Base-by-base conservation (phyloP, 192 early-diverging fungal genomes). In the Oehlia diaphana region DNA sequence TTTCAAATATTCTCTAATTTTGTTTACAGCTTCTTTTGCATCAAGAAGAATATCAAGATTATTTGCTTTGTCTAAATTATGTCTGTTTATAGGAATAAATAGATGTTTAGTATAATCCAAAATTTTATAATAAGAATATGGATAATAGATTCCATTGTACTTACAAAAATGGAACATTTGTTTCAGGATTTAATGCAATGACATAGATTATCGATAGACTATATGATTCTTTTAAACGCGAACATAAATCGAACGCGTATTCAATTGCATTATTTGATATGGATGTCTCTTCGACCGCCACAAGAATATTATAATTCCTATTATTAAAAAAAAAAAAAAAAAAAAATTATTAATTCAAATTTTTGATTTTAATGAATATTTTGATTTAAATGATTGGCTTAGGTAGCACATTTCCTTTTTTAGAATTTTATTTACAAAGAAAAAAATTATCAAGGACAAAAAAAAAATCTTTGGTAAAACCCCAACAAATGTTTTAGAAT, bases 31-130 rank as follows among this genome's bases (percentile, higher is more conserved):
- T 62, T 79, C 67, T 70, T 79, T 62, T 67, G 77, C 77, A 19
- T 79, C 77, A 19, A 71, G 14, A 49, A 70, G 49, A 39, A 79
- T 79, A 71, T 79, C 77, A 70, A 79, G 39, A 58, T 79, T 79
- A 58, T 71, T 79, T n/a, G 77, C 77, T 70, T 49, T 65, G 21
- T 79, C 77, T 9, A 79, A 42, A 79, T 71, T 79, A 70, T 53
- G 42, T 26, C 77, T 79, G 9, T 58, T 37, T n/a, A 37, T 33
- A 37, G 53, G 42, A 50, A 35, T 47, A 62, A 26, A 19, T 21
- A 72, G 19, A 61, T 19, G 26, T 7, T 74, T 13, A 58, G 23
- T 12, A 42, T 42, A 42, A 42, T 42, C 39, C 39, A 42, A 42
- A 35, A 33, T 23, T 2, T 49, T 14, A 9, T 72, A 35, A 72